Percentiles rank a stretch among this genome's conserved stretches.
phyloP scores from a whole-genome alignment of 1,284 basidiomycete genomes.

The Irpex sp. region DNA sequence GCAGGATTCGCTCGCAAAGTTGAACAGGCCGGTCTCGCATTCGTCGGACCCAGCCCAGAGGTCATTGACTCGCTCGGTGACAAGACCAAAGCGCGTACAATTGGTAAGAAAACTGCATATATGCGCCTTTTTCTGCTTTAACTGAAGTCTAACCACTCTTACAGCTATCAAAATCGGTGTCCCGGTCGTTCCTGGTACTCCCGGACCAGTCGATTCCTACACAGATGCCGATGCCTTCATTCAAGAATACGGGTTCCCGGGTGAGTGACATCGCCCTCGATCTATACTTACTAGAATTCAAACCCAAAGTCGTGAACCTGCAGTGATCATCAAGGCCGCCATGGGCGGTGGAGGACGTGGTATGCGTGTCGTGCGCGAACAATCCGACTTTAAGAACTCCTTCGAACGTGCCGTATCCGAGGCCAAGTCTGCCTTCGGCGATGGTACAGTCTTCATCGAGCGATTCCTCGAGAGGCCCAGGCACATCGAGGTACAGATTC shows the following conservation, averaged over 20 bases:
- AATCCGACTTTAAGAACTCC: constrained; percentile 85
- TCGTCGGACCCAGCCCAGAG: constrained; percentile 94
- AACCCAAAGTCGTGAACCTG: constrained; percentile 7
- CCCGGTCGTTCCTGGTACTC: constrained; percentile 97
- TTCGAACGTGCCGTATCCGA: constrained; percentile 95
- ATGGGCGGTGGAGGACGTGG: constrained; percentile 99
- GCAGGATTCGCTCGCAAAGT: constrained; percentile 95
- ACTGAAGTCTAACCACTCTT: background rate
- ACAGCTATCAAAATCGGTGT: constrained; percentile 87
- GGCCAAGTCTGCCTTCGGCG: constrained; percentile 95
- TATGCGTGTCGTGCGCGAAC: constrained; percentile 96
- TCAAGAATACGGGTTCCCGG: constrained; percentile 94
- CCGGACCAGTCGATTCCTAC: constrained; percentile 87
- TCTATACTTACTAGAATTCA: constrained; percentile 11
- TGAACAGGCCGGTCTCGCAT: constrained; percentile 95
- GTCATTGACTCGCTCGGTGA: constrained; percentile 98
- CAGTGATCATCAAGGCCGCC: constrained; percentile 96
- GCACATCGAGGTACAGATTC: constrained; percentile 96
- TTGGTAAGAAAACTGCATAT: constrained; percentile 47
- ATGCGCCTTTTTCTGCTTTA: background rate
- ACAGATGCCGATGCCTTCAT: constrained; percentile 86
- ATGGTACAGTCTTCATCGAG: constrained; percentile 98
- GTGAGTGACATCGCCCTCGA: constrained; percentile 34
- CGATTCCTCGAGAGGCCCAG: constrained; percentile 95
- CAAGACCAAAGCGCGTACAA: constrained; percentile 94